A percentile compares a stretch with the other conserved stretches of the same genome.
Conservation (phyloP, 495 filamentous ascomycete species). For the Penicillium lividum region DNA sequence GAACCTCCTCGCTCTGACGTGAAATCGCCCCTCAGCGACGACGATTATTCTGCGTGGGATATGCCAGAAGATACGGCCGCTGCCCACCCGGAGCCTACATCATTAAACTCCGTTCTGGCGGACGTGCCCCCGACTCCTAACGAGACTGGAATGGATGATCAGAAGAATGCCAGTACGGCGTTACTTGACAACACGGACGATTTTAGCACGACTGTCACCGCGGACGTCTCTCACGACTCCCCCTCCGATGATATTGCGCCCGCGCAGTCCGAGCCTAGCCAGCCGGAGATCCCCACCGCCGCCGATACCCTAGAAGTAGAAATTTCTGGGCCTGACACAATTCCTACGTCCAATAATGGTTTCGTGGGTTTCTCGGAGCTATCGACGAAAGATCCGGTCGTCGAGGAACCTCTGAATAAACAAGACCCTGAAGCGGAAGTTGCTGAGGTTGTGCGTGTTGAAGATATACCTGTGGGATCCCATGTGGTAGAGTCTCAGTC, state of each 20-base stretch:
- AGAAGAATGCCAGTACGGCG: not conserved
- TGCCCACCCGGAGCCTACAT: not conserved
- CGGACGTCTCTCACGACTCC: not conserved
- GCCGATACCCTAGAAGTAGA: not conserved
- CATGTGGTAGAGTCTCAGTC: not conserved
- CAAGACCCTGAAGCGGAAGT: not conserved
- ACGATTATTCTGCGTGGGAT: conserved; percentile 26
- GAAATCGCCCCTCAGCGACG: conserved; percentile 22
- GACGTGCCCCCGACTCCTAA: conserved; percentile 2
- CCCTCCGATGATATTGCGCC: not conserved
- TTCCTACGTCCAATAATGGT: not conserved
- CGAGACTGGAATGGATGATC: not conserved
- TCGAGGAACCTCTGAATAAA: not conserved
- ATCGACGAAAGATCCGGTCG: not conserved
- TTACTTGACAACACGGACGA: not conserved
- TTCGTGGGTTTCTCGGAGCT: not conserved
- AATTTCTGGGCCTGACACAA: not conserved
- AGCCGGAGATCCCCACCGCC: not conserved
- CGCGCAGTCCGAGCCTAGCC: not conserved
- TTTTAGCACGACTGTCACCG: not conserved
- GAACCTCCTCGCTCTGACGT: conserved; percentile 10
- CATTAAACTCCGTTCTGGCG: conserved; percentile 12
- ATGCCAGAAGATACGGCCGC: conserved; percentile 11
- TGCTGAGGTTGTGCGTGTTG: not conserved
- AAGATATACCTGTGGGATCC: not conserved